Evolutionary conservation across 78 protist genomes (phyloP).

Genomic region (Cavenderia fasciculata): DNA sequence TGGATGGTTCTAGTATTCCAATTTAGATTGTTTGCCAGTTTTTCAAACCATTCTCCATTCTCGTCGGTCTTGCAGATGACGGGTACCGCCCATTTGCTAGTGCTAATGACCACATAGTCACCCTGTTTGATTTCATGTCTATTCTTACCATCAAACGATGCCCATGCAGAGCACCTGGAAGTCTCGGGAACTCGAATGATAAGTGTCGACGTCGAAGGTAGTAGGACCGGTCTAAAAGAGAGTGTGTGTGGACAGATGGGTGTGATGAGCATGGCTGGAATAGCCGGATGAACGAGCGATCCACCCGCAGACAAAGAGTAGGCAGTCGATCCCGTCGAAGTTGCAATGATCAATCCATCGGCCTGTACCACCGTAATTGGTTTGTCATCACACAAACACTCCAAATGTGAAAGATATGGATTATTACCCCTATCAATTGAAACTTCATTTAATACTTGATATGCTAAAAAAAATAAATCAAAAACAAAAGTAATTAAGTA

Average conservation of each 20-base stretch:
- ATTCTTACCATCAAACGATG: slow-evolving; percentile 80
- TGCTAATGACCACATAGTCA: slow-evolving; percentile 53
- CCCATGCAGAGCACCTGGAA: slow-evolving; percentile 63
- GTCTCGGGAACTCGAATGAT: slow-evolving; percentile 55
- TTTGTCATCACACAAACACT: slow-evolving; percentile 81
- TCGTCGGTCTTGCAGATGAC: slow-evolving; percentile 68
- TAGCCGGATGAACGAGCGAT: slow-evolving; percentile 90
- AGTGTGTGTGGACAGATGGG: slow-evolving; percentile 96
- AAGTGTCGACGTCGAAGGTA: slow-evolving; percentile 76
- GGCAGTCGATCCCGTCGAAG: slow-evolving; percentile 93
- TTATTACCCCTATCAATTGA: slow-evolving; percentile 78
- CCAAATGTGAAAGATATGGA: slow-evolving; percentile 86
- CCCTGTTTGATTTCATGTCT: slow-evolving; percentile 71
- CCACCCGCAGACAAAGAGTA: slow-evolving; percentile 95
- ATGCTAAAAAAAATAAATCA: slow-evolving; percentile 5
- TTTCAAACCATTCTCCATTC: slow-evolving; percentile 81
- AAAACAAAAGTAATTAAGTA: not conserved
- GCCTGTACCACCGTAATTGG: slow-evolving; percentile 90
- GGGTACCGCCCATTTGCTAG: slow-evolving; percentile 80
- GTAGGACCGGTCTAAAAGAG: slow-evolving; percentile 91
- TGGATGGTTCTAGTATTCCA: slow-evolving; percentile 78
- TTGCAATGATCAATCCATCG: slow-evolving; percentile 88
- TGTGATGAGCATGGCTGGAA: slow-evolving; percentile 88
- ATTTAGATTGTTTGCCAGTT: slow-evolving; percentile 62
- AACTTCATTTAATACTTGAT: slow-evolving; percentile 83